These are phyloP conservation scores for Aspergillus carlsbadensis DNA, from an alignment of 495 filamentous ascomycete genomes.

Conservation along the genomic window DNA sequence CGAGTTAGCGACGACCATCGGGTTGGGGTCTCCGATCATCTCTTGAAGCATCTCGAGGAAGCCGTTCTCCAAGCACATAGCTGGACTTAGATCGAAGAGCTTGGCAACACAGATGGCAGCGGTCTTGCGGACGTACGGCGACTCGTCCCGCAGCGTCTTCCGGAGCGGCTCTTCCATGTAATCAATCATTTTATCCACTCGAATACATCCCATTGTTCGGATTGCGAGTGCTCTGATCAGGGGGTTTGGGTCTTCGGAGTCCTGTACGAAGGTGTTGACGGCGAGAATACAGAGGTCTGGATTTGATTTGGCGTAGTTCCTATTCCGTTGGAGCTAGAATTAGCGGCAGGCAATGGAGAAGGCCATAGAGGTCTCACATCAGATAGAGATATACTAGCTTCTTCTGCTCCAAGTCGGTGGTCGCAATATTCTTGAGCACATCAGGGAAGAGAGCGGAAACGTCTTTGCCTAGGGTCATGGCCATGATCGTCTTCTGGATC, in stretches of 20 bases:
- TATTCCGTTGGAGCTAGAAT: constrained; percentile 30
- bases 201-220: constrained; percentile 98
- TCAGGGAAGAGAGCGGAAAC: constrained; percentile 97
- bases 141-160: constrained; percentile 96
- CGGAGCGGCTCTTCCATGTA: constrained; percentile 99
- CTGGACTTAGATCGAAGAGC: constrained; percentile 90
- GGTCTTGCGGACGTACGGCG: constrained; percentile 97
- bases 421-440: constrained; percentile 98
- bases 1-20: constrained; percentile 97
- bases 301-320: constrained; percentile 99
- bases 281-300: constrained; percentile 98
- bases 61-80: constrained; percentile 92
- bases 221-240: constrained; percentile 93
- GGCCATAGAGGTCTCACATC: constrained; percentile 61
- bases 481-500: constrained; percentile 99
- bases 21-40: constrained; percentile 95
- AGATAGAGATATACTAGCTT: constrained; percentile 99
- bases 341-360: constrained; percentile 7
- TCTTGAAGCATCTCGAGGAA: constrained; percentile 96
- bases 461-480: constrained; percentile 98
- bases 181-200: constrained; percentile 99
- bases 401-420: constrained; percentile 93
- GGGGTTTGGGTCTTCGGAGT: constrained; percentile 97
- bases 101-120: constrained; percentile 98
- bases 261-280: constrained; percentile 99